phyloP scores from a whole-genome alignment of 768 basidiomycete genomes.

The Leucosporidium creatinivorum region DNA sequence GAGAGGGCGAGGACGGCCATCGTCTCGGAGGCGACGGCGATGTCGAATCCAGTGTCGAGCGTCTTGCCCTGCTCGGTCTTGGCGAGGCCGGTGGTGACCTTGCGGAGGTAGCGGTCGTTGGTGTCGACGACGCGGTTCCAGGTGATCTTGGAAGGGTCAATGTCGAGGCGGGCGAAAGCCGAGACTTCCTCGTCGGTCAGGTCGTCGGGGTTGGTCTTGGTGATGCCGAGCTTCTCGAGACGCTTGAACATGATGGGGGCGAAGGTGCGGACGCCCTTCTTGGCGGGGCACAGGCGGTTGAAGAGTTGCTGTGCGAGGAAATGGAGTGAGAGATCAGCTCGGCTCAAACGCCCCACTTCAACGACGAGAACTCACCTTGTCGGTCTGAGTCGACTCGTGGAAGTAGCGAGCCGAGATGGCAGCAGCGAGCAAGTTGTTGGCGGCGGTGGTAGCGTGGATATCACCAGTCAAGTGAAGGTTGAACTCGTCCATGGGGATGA shows the following conservation, averaged over 20 bases:
- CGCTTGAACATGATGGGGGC: slow-evolving; percentile 95
- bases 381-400: slow-evolving; percentile 90
- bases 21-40: slow-evolving; percentile 91
- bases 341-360: not conserved
- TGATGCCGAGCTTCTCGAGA: slow-evolving; percentile 85
- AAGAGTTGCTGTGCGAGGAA: slow-evolving; percentile 58
- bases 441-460: slow-evolving; percentile 94
- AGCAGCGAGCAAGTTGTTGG: slow-evolving; percentile 93
- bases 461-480: slow-evolving; percentile 86
- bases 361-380: slow-evolving; percentile 55
- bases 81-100: slow-evolving; percentile 84
- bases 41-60: slow-evolving; percentile 88
- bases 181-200: slow-evolving; percentile 87
- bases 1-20: slow-evolving; percentile 96
- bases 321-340: not conserved
- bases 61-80: slow-evolving; percentile 82
- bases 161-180: slow-evolving; percentile 81
- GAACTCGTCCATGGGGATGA: slow-evolving; percentile 99
- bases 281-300: slow-evolving; percentile 79
- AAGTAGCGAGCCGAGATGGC: slow-evolving; percentile 95
- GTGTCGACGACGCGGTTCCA: slow-evolving; percentile 95
- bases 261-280: slow-evolving; percentile 91
- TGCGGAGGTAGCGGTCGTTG: slow-evolving; percentile 93
- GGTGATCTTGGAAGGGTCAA: slow-evolving; percentile 83
- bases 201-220: slow-evolving; percentile 85